Conservation (phyloP, 1,284 basidiomycete genomes). For the Violaceomyces palustris region DNA sequence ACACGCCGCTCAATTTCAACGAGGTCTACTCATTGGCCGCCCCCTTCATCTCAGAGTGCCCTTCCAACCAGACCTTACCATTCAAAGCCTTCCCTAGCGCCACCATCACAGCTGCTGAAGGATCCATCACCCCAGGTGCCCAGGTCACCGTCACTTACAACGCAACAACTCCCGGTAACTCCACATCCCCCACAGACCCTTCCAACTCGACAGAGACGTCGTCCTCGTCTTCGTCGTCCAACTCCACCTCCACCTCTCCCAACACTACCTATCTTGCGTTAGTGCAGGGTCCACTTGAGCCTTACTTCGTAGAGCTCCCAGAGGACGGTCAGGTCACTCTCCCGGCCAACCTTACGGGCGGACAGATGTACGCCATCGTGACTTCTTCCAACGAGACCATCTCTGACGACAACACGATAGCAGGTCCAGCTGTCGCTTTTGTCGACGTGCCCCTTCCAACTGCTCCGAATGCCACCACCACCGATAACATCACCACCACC, state of each 20-base stretch:
- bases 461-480: conserved; percentile 18
- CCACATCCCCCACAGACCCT: background rate
- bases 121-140: conserved; percentile 22
- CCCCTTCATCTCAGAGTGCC: conserved; percentile 35
- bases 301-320: conserved; percentile 10
- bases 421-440: conserved; percentile 21
- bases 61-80: conserved; percentile 10
- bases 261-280: conserved; percentile 25
- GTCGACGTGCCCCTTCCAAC: conserved; percentile 19
- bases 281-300: conserved; percentile 14
- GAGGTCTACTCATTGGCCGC: conserved; percentile 45
- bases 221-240: too few species aligned
- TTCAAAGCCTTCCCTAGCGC: conserved; percentile 19
- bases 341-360: conserved; percentile 24
- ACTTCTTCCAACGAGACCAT: conserved; percentile 12
- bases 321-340: conserved; percentile 11
- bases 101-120: conserved; percentile 7
- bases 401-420: conserved; percentile 29
- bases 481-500: too few species aligned
- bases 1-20: conserved; percentile 33
- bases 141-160: conserved; percentile 22
- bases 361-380: conserved; percentile 31
- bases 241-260: conserved; percentile 1
- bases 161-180: conserved; percentile 1
- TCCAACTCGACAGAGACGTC: background rate